Base-by-base conservation (phyloP, 805 yeast genomes). In the Scheffersomyces ergatensis region DNA sequence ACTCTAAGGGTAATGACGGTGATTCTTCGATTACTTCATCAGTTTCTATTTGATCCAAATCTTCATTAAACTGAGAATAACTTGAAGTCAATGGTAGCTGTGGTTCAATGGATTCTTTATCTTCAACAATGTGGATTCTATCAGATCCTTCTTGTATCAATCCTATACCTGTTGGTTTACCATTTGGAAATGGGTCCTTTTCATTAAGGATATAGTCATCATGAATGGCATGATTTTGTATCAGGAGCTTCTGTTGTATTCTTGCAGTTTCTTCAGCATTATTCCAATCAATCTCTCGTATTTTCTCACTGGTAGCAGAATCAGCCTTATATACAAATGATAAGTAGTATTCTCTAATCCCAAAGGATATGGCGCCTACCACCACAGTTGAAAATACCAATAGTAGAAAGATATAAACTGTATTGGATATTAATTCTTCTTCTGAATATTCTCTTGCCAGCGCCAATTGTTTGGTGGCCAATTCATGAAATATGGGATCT, bases 371-470 rank as follows among this genome's bases (percentile, higher is more conserved):
- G 0, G 49, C 54, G 3, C 61, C 59, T 3, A 50, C 5, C 1
- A 59, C 51, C 3, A 58, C 42, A 8, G 54, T 46, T 7, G 34
- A 39, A 24, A 60, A 48, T 11, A 59, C 48, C 21, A 62, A 38
- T 5, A 54, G 37, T 25, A 59, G 33, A 37, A 58, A 61, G 8
- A 59, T 52, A 40, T 60, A 60, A 3, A 55, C 44, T 3, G 59
- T 48, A 37, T 57, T 60, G 12, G 64, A 51, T 4, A 62, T 37
- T 18, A 58, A 36, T n/a, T 51, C 56, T 16, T 49, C 48, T 24
- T 56, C 49, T 3, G 48, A 32, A 34, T 39, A 33, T 5, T 26
- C 29, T 27, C 17, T 16, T n/a, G 25, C 18, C 17, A 34, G 27
- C 31, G 17, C 30, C 17, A 11, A 8, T 13, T 20, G 26, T 14